Evolutionary conservation across 2,329 filamentous ascomycete species (phyloP).

Genomic region (Beauveria sp.): DNA sequence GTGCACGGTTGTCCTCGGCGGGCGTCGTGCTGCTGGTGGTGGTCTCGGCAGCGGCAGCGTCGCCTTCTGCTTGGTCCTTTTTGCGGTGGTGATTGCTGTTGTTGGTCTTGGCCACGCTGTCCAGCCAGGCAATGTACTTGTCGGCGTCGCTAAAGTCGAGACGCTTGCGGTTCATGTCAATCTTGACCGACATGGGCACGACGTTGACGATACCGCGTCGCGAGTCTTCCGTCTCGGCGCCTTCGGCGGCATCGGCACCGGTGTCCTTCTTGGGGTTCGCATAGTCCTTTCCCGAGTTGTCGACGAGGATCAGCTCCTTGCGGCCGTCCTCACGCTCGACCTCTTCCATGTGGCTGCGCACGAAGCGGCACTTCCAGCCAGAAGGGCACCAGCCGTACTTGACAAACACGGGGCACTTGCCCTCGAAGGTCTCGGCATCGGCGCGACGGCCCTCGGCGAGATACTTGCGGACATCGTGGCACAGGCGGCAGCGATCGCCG

Average conservation of each 20-base stretch:
- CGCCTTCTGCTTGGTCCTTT: conserved; percentile 26
- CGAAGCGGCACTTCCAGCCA: conserved; percentile 94
- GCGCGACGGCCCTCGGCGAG: conserved; percentile 71
- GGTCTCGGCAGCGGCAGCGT: conserved; percentile 16
- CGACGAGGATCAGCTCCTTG: conserved; percentile 70
- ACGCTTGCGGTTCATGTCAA: conserved; percentile 66
- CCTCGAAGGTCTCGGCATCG: conserved; percentile 68
- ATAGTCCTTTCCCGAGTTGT: conserved; percentile 22
- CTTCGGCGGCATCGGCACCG: conserved; percentile 22
- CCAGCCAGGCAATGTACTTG: conserved; percentile 68
- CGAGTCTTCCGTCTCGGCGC: conserved; percentile 39
- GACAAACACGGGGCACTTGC: conserved; percentile 76
- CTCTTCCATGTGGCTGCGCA: conserved; percentile 79
- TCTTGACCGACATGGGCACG: conserved; percentile 61
- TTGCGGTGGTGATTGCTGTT: conserved; percentile 33
- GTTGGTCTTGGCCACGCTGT: conserved; percentile 45
- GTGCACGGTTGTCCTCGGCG: conserved; percentile 66
- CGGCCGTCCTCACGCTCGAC: conserved; percentile 68
- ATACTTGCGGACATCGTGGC: conserved; percentile 82
- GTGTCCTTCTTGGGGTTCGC: conserved; percentile 8
- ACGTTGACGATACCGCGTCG: conserved; percentile 68
- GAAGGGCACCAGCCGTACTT: conserved; percentile 66
- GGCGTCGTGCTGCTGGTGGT: conserved; percentile 28
- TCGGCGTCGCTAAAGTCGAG: conserved; percentile 66
- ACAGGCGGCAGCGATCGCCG: conserved; percentile 71